Evolutionary conservation across 192 early-diverging fungal genomes (phyloP).

Genomic region (Funneliformis geosporum): DNA sequence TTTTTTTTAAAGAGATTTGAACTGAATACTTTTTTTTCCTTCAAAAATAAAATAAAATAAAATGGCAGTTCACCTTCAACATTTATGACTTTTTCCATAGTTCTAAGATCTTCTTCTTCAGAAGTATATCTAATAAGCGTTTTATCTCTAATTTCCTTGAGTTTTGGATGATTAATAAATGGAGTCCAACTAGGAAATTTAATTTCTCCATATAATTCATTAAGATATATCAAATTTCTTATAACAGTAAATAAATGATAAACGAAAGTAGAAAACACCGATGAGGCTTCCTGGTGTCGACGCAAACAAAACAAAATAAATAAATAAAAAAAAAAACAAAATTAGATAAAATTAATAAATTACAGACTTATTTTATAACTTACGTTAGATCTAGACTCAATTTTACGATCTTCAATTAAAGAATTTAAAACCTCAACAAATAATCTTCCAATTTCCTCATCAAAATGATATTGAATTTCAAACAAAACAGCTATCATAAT

Average conservation of each 20-base stretch:
- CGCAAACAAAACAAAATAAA: neutral
- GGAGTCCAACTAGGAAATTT: neutral
- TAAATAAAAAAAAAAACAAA: neutral
- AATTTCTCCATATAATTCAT: conserved; percentile 12
- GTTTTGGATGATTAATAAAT: neutral
- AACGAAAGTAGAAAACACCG: neutral
- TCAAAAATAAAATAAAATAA: neutral
- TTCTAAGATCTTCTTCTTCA: neutral
- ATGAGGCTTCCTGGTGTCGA: neutral
- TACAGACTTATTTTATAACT: neutral
- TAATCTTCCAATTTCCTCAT: neutral
- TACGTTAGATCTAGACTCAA: neutral
- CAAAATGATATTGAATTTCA: neutral
- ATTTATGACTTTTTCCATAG: neutral
- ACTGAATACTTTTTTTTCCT: neutral
- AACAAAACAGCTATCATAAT: neutral
- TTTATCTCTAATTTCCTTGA: neutral
- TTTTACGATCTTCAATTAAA: neutral
- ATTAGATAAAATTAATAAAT: neutral
- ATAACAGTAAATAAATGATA: neutral
- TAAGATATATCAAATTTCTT: conserved; percentile 8
- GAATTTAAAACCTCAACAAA: conserved; percentile 17
- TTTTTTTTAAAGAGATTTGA: no score
- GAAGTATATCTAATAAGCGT: neutral
- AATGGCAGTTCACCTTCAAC: neutral